Percentiles rank a stretch among this genome's conserved stretches.
phyloP scores from a whole-genome alignment of 176 grass and related monocot genomes.

The Puccinellia tenuiflora region DNA sequence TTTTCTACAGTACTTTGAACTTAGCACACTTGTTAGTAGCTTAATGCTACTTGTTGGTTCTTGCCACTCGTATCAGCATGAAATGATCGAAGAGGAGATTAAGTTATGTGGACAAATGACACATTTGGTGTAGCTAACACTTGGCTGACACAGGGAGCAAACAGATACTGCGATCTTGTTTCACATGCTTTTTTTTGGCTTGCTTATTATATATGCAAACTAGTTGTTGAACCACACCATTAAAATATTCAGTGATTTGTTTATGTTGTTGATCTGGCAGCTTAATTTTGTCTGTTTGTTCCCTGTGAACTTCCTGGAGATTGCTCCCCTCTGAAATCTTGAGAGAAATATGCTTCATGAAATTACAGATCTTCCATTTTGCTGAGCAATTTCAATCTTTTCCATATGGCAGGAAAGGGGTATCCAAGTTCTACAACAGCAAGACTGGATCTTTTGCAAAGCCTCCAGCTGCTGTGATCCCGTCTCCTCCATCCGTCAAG shows the following conservation, averaged over 20 bases:
- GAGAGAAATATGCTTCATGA: not conserved
- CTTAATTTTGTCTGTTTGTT: slow-evolving; percentile 15
- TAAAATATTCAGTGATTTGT: slow-evolving; percentile 28
- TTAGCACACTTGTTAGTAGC: slow-evolving; percentile 6
- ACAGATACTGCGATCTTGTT: slow-evolving; percentile 28
- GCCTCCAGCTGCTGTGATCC: slow-evolving; percentile 36
- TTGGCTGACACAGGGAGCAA: slow-evolving; percentile 6
- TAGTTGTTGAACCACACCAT: slow-evolving; percentile 15
- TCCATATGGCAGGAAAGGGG: slow-evolving; percentile 49
- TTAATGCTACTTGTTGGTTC: slow-evolving; percentile 6
- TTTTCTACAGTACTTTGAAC: not conserved
- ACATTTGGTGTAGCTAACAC: slow-evolving; percentile 3
- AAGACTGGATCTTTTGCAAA: slow-evolving; percentile 67
- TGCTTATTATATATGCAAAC: not conserved
- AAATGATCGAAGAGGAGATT: slow-evolving; percentile 20
- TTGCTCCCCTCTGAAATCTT: not conserved
- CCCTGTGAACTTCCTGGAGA: slow-evolving; percentile 2
- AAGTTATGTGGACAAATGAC: not conserved
- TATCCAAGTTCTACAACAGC: slow-evolving; percentile 70
- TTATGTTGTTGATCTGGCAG: slow-evolving; percentile 24
- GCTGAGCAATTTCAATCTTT: slow-evolving; percentile 19
- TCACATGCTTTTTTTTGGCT: slow-evolving; percentile 28
- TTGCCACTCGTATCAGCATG: not conserved
- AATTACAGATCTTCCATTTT: slow-evolving; percentile 1
- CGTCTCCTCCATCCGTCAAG: slow-evolving; percentile 33